Evolutionary conservation across 1,139 yeast genomes (phyloP), one percentile per base, ranked within the genome.

Genomic region (Magnusiomyces magnusii): DNA sequence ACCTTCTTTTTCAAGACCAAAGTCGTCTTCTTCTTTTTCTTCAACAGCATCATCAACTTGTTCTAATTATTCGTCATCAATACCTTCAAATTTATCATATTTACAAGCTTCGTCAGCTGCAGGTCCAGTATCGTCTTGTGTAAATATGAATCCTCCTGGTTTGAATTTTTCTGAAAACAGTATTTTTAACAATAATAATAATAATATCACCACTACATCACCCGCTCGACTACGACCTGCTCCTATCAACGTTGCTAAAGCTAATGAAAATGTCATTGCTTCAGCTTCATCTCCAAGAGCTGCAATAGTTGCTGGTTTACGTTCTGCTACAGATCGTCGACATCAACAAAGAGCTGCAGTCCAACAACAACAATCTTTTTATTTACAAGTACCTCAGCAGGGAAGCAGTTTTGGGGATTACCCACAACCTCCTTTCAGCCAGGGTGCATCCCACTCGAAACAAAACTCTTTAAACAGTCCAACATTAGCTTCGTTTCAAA

Each of bases 291-390:
- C 66, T 9, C 67, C 70, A 2, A 62, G 72, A 39, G 72, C 72
- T 9, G 71, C 71, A 15, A 60, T 69, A 15, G 69, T 69, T n/a
- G 70, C 71, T 1, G 72, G 70, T 3, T 62, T 69, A 42, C 61
- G 70, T 52, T 67, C 68, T n/a, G 73, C 73, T 17, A 69, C 73
- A 9, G 72, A 69, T 56, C 62, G 72, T 17, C 63, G 72, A n/a
- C 68, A 67, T 41, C 65, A 64, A 50, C 68, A 66, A 55, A 61
- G 65, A 3, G 57, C 53, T 36, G 54, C 52, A 25, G 57, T 49
- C 39, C 50, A 51, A 57, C 23, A 39, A 17, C 44, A 47, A 24
- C 28, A 49, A 53, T 62, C 41, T 41, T 56, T 47, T 13, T 58
- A 42, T 21, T 63, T 54, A 51, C 65, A 58, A 47, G 60, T 44